Percentiles rank a stretch among this genome's conserved stretches.
Evolutionary conservation across 2,329 filamentous ascomycete species (phyloP).

Genomic region (Aspergillus pseudoviridinutans): DNA sequence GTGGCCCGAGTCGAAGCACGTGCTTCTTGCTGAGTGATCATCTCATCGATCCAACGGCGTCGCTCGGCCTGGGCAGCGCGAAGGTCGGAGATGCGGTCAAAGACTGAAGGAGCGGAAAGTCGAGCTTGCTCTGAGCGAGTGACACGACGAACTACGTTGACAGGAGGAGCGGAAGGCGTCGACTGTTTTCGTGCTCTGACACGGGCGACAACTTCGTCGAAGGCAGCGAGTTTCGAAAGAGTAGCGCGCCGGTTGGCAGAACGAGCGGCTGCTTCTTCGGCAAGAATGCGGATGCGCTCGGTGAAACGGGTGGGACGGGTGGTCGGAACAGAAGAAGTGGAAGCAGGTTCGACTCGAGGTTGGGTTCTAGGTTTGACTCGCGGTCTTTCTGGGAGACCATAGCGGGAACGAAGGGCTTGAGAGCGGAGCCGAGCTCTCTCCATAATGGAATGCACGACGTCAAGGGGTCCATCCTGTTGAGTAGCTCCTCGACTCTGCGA

Average conservation of each 20-base stretch:
- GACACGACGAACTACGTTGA: no score
- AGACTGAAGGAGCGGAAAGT: not conserved
- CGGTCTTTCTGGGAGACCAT: not conserved
- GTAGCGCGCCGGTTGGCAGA: not conserved
- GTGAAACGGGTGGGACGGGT: not conserved
- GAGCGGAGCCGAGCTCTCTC: not conserved
- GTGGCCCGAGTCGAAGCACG: not conserved
- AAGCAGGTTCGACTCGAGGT: not conserved
- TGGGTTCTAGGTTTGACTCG: not conserved
- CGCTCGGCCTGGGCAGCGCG: not conserved
- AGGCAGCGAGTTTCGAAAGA: not conserved
- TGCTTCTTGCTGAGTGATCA: not conserved
- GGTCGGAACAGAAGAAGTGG: not conserved
- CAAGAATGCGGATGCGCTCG: not conserved
- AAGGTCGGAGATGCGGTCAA: not conserved
- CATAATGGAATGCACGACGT: not conserved
- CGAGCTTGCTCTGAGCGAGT: not conserved
- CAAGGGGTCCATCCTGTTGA: constrained; percentile 3
- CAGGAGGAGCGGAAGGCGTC: not conserved
- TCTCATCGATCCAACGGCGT: not conserved
- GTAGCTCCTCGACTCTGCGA: constrained; percentile 10
- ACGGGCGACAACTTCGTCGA: not conserved
- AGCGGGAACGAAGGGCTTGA: not conserved
- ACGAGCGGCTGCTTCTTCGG: not conserved
- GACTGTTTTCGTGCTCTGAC: not conserved